A percentile compares a stretch with the other conserved stretches of the same genome.
Evolutionary conservation across 805 yeast species (phyloP).

Genomic region (Wickerhamomyces bovis): DNA sequence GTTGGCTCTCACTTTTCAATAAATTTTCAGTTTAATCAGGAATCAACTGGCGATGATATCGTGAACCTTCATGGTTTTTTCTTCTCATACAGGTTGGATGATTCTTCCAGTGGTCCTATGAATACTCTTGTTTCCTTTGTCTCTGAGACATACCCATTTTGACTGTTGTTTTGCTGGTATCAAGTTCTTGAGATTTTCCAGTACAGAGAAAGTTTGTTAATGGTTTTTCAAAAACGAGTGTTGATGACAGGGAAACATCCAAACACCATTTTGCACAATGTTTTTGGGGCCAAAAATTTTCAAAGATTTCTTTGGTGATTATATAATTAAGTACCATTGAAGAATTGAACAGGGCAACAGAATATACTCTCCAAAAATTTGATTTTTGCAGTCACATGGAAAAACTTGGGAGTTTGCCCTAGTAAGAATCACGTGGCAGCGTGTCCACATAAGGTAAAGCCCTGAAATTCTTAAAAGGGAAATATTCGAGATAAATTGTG

Average conservation of each 20-base stretch:
- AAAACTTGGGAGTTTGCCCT: background rate
- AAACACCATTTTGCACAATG: slow-evolving; percentile 2
- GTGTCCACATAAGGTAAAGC: background rate
- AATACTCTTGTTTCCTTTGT: background rate
- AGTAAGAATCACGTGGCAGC: background rate
- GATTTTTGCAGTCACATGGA: background rate
- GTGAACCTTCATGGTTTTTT: background rate
- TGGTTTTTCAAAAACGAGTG: slow-evolving; percentile 3
- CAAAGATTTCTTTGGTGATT: background rate
- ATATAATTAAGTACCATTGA: background rate
- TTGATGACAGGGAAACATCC: slow-evolving; percentile 4
- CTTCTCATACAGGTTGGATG: background rate
- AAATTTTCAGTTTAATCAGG: background rate
- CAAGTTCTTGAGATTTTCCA: background rate
- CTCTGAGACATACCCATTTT: slow-evolving; percentile 25
- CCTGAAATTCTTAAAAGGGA: background rate
- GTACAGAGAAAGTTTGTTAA: background rate
- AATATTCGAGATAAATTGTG: slow-evolving; percentile 2
- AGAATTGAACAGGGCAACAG: background rate
- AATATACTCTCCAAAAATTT: background rate
- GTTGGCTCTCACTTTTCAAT: background rate
- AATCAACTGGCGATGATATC: no score
- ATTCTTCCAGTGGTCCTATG: background rate
- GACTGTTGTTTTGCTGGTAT: slow-evolving; percentile 23
- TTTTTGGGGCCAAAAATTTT: background rate